These are phyloP conservation scores for Ophiostoma angusticollis DNA, from an alignment of 2,329 filamentous ascomycete species.

Conservation along the genomic window DNA sequence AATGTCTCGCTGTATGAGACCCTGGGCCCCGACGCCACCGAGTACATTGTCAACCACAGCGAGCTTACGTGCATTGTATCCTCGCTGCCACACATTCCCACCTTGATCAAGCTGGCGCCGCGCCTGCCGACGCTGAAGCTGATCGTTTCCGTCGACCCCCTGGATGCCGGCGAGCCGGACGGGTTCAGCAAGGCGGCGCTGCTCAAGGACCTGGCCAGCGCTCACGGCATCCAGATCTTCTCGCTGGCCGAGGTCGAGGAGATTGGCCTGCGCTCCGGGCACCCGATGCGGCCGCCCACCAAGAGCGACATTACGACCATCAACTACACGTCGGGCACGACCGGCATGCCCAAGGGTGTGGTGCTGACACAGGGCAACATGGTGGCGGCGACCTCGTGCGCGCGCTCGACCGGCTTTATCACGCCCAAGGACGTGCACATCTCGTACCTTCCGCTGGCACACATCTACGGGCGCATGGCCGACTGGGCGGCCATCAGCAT, in stretches of 20 bases:
- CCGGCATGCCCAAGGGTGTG: slow-evolving; percentile 71
- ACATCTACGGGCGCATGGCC: slow-evolving; percentile 79
- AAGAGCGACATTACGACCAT: slow-evolving; percentile 74
- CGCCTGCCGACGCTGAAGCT: slow-evolving; percentile 70
- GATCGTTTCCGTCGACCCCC: slow-evolving; percentile 73
- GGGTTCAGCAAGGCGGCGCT: slow-evolving; percentile 70
- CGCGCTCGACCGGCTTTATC: slow-evolving; percentile 42
- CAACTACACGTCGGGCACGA: slow-evolving; percentile 83
- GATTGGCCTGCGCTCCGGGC: slow-evolving; percentile 57
- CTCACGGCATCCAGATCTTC: slow-evolving; percentile 65
- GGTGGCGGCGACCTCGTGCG: slow-evolving; percentile 55
- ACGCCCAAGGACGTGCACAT: slow-evolving; percentile 47
- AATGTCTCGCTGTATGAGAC: slow-evolving; percentile 95
- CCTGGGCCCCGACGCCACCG: slow-evolving; percentile 76
- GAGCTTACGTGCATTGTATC: slow-evolving; percentile 62
- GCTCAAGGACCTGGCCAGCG: slow-evolving; percentile 59
- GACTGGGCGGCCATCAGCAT: slow-evolving; percentile 64
- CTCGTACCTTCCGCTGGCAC: slow-evolving; percentile 86
- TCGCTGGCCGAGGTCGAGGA: slow-evolving; percentile 71
- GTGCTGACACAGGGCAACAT: slow-evolving; percentile 72
- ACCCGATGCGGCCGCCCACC: slow-evolving; percentile 56
- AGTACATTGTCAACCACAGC: slow-evolving; percentile 92
- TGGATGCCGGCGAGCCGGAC: slow-evolving; percentile 64
- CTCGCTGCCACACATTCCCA: slow-evolving; percentile 68
- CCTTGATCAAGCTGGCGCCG: slow-evolving; percentile 66